These are phyloP conservation scores for Neolentinus lepideus DNA, from an alignment of 1,284 basidiomycete species.

Conservation along the genomic window DNA sequence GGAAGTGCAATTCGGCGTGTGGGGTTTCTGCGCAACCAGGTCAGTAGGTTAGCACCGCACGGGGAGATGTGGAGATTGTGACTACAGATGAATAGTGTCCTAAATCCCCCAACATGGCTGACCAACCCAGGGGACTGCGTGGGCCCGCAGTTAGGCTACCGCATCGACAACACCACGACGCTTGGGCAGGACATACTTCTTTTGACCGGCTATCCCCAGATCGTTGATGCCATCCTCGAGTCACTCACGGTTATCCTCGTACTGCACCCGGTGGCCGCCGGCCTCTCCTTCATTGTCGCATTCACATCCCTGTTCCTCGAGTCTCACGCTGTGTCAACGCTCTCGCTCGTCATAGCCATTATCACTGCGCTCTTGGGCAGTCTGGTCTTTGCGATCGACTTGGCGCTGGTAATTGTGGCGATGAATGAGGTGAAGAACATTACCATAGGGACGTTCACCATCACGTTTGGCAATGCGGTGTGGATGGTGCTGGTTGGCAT, in stretches of 20 bases:
- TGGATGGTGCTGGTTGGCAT: constrained; percentile 61
- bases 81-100: constrained; percentile 16
- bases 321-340: constrained; percentile 43
- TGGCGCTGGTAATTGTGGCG: constrained; percentile 50
- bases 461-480: constrained; percentile 57
- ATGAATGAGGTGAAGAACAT: constrained; percentile 34
- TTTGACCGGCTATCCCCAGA: constrained; percentile 33
- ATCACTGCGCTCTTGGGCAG: constrained; percentile 45
- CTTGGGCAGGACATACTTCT: constrained; percentile 19
- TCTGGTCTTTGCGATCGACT: constrained; percentile 51
- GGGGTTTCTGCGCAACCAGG: constrained; percentile 65
- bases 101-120: constrained; percentile 21
- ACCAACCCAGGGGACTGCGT: constrained; percentile 38
- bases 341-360: constrained; percentile 50
- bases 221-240: constrained; percentile 40
- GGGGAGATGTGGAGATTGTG: not conserved
- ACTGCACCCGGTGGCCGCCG: constrained; percentile 58
- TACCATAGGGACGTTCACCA: constrained; percentile 33
- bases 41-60: constrained; percentile 12
- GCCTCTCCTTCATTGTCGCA: constrained; percentile 46
- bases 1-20: constrained; percentile 62
- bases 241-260: constrained; percentile 52
- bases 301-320: constrained; percentile 48
- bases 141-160: constrained; percentile 46
- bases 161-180: constrained; percentile 16